A percentile compares a stretch with the other conserved stretches of the same genome.
Conservation (phyloP, 305 asterid genomes). For the Fraxinus albicans region DNA sequence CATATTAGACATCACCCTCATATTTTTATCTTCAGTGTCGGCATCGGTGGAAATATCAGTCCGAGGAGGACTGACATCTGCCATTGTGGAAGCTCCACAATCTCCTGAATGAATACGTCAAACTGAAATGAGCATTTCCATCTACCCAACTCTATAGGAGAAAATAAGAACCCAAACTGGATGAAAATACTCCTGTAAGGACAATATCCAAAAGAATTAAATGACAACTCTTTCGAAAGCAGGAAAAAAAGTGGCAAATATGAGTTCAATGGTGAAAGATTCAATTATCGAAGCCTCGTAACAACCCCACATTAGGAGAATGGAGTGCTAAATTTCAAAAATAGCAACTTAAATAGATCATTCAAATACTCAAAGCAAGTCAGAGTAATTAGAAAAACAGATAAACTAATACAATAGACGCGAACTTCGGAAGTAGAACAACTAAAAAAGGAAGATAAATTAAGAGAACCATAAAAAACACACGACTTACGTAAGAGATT, state of each 20-base stretch:
- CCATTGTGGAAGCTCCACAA: slow-evolving; percentile 53
- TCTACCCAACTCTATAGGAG: slow-evolving; percentile 12
- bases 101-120: slow-evolving; percentile 31
- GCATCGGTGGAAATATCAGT: slow-evolving; percentile 90
- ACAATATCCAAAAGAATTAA: neutral
- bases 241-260: neutral
- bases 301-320: neutral
- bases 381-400: neutral
- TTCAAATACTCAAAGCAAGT: neutral
- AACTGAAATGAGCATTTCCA: slow-evolving; percentile 26
- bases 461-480: neutral
- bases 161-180: slow-evolving; percentile 15
- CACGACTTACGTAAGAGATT: neutral
- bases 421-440: neutral
- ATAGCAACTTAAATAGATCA: neutral
- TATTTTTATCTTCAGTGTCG: slow-evolving; percentile 76
- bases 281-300: neutral
- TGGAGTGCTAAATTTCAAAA: neutral
- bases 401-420: neutral
- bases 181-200: neutral
- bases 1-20: slow-evolving; percentile 48
- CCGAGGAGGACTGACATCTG: slow-evolving; percentile 75
- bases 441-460: neutral
- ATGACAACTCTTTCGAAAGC: neutral
- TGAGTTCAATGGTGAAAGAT: neutral